Conservation (phyloP, 73 alveolate genomes). For the Paramecium primaurelia region DNA sequence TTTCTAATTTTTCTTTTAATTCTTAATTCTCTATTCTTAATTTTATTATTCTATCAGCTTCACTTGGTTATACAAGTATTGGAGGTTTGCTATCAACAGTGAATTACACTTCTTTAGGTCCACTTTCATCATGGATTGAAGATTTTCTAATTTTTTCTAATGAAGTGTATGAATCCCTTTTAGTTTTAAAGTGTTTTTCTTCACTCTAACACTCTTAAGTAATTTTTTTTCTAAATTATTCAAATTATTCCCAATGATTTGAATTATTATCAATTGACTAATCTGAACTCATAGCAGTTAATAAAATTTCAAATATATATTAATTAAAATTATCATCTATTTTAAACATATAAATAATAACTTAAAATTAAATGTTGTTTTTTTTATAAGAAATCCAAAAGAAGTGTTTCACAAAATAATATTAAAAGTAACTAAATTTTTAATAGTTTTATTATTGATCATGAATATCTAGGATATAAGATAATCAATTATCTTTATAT, state of each 20-base stretch:
- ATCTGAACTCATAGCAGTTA: slow-evolving; percentile 1
- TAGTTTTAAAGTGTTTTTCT: slow-evolving; percentile 16
- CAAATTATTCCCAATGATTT: slow-evolving; percentile 51
- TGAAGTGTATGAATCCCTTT: background rate
- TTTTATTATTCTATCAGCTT: slow-evolving; percentile 36
- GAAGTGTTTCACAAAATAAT: no score
- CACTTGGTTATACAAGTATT: slow-evolving; percentile 1
- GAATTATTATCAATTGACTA: background rate
- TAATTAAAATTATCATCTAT: background rate
- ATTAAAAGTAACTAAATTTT: no score
- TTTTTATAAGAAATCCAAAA: no score
- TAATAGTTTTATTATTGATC: no score
- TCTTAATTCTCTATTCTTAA: slow-evolving; percentile 41
- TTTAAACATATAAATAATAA: background rate
- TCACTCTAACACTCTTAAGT: slow-evolving; percentile 26
- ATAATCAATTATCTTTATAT: no score
- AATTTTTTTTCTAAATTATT: background rate
- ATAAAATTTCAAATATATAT: background rate
- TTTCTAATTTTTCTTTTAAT: background rate
- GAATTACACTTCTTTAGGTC: background rate
- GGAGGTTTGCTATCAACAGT: background rate
- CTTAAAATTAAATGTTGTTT: no score
- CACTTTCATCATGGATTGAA: background rate
- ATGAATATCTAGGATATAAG: no score
- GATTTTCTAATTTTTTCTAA: slow-evolving; percentile 27